Evolutionary conservation across 1,139 yeast genomes (phyloP).

Genomic region (Nakaseomyces sp.): DNA sequence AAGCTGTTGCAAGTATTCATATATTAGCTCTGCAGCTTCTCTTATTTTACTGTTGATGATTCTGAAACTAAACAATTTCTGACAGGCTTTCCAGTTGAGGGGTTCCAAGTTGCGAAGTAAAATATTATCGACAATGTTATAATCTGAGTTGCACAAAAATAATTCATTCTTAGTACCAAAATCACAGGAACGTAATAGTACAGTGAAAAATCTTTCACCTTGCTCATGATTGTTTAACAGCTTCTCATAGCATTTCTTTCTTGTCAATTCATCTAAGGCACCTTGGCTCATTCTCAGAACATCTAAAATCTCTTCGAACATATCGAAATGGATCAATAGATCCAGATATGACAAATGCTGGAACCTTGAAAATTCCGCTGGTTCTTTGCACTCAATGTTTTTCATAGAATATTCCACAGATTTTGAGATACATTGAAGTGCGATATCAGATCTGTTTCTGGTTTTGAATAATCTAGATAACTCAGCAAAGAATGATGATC

Average conservation of each 20-base stretch:
- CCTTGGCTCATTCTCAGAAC: slow-evolving; percentile 26
- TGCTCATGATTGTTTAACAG: slow-evolving; percentile 22
- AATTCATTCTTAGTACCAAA: slow-evolving; percentile 9
- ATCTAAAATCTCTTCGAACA: slow-evolving; percentile 27
- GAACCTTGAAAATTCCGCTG: slow-evolving; percentile 17
- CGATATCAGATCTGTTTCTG: slow-evolving; percentile 16
- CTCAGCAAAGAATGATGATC: slow-evolving; percentile 17
- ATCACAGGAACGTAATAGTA: slow-evolving; percentile 18
- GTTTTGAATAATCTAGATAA: slow-evolving; percentile 18
- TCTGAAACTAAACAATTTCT: slow-evolving; percentile 26
- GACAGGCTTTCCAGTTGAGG: slow-evolving; percentile 20
- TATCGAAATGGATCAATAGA: slow-evolving; percentile 20
- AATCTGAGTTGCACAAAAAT: slow-evolving; percentile 29
- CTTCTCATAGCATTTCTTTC: slow-evolving; percentile 19
- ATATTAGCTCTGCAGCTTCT: slow-evolving; percentile 29
- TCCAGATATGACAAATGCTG: slow-evolving; percentile 26
- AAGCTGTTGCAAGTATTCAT: slow-evolving; percentile 15
- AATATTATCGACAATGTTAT: slow-evolving; percentile 42
- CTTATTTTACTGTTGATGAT: slow-evolving; percentile 25
- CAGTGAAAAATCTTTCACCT: slow-evolving; percentile 20
- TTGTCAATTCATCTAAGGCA: slow-evolving; percentile 16
- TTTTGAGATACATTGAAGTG: slow-evolving; percentile 24
- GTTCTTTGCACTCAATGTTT: slow-evolving; percentile 14
- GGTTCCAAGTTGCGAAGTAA: slow-evolving; percentile 14
- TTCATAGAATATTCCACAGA: slow-evolving; percentile 25